Evolutionary conservation across 352 stramenopile genomes (phyloP).

Genomic region (Aphanomyces stellatus): DNA sequence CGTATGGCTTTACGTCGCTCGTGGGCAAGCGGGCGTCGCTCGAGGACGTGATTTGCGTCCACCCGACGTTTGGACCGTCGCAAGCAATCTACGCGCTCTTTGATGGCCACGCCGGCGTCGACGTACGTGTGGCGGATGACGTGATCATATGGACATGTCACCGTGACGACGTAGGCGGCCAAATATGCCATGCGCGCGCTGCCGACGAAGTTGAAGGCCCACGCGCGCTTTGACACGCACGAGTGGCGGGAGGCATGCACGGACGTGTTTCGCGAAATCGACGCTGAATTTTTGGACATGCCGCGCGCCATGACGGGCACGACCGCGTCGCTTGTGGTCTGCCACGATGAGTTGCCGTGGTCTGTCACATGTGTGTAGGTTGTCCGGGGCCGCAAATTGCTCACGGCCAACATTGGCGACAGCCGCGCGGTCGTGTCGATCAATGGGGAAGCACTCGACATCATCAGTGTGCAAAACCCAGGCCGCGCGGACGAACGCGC

Average conservation of each 20-base stretch:
- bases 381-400: conserved; percentile 68
- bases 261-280: conserved; percentile 66
- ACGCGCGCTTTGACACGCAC: conserved; percentile 44
- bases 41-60: conserved; percentile 77
- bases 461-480: conserved; percentile 84
- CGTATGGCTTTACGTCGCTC: conserved; percentile 70
- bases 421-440: conserved; percentile 78
- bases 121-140: conserved; percentile 29
- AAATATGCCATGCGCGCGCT: conserved; percentile 67
- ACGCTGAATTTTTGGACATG: conserved; percentile 64
- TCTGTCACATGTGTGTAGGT: conserved; percentile 20
- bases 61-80: conserved; percentile 41
- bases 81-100: conserved; percentile 78
- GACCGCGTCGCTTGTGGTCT: conserved; percentile 3
- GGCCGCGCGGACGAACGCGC: conserved; percentile 57
- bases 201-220: conserved; percentile 53
- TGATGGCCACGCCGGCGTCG: conserved; percentile 72
- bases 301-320: conserved; percentile 42
- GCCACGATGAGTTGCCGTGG: neutral
- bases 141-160: neutral
- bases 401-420: conserved; percentile 85
- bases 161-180: conserved; percentile 38
- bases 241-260: conserved; percentile 57
- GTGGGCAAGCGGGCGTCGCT: conserved; percentile 64
- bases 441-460: conserved; percentile 63